phyloP scores from a whole-genome alignment of 306 rosid genomes.

The Notholithocarpus densiflorus region DNA sequence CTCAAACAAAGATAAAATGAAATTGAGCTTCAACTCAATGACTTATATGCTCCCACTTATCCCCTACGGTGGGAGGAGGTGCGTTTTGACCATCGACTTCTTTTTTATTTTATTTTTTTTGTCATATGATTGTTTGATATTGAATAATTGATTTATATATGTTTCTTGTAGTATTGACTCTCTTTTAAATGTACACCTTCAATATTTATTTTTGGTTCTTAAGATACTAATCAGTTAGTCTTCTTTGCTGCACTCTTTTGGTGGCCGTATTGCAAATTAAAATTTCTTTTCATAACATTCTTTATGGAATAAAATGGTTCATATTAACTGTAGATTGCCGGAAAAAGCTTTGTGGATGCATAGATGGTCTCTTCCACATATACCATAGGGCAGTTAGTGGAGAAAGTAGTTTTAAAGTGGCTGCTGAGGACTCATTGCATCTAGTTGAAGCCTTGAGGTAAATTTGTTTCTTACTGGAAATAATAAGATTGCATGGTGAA shows the following conservation, averaged over 20 bases:
- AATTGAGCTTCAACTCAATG: too few species aligned
- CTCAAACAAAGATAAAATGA: too few species aligned
- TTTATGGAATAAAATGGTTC: slow-evolving; percentile 14
- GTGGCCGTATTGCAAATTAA: not conserved
- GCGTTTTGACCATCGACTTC: not conserved
- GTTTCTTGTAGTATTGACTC: not conserved
- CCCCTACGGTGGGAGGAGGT: not conserved
- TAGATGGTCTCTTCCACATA: slow-evolving; percentile 90
- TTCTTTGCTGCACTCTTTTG: not conserved
- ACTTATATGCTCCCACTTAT: too few species aligned
- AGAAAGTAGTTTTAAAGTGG: slow-evolving; percentile 84
- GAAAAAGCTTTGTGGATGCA: slow-evolving; percentile 88
- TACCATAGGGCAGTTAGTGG: slow-evolving; percentile 81
- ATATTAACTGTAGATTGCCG: slow-evolving; percentile 71
- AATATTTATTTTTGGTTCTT: not conserved
- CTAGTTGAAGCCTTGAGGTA: slow-evolving; percentile 97
- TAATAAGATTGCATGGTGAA: slow-evolving; percentile 21
- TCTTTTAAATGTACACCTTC: not conserved
- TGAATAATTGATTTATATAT: not conserved
- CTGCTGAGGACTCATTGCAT: slow-evolving; percentile 92
- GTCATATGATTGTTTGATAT: not conserved
- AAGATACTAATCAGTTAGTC: not conserved
- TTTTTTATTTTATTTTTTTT: not conserved
- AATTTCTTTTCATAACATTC: not conserved
- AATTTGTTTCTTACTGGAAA: slow-evolving; percentile 5